Conservation (phyloP, 805 yeast species). For the Kregervanrija fluxuum region DNA sequence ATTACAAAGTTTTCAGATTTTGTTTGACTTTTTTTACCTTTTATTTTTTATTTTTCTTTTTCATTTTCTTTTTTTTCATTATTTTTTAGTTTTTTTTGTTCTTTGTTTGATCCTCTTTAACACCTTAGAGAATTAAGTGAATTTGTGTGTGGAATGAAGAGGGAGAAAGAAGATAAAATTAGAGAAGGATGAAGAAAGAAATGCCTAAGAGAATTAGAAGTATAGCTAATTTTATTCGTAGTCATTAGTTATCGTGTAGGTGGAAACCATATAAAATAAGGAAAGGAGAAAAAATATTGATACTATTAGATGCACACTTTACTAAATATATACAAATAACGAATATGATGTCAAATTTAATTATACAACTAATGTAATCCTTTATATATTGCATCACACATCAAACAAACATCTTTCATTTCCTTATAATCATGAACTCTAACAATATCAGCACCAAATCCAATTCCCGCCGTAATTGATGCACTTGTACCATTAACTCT, state of each 20-base stretch:
- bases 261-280: too few species aligned
- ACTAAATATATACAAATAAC: background rate
- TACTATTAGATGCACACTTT: background rate
- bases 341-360: background rate
- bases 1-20: background rate
- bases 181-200: too few species aligned
- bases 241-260: too few species aligned
- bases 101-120: background rate
- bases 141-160: too few species aligned
- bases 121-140: too few species aligned
- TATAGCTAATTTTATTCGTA: too few species aligned
- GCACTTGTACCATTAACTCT: slow-evolving; percentile 76
- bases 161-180: too few species aligned
- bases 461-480: slow-evolving; percentile 63
- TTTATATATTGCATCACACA: slow-evolving; percentile 72
- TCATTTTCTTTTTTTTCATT: too few species aligned
- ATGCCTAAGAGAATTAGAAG: too few species aligned
- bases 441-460: slow-evolving; percentile 70
- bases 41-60: too few species aligned
- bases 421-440: slow-evolving; percentile 80
- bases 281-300: background rate
- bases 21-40: too few species aligned
- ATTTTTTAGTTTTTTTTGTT: background rate
- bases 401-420: slow-evolving; percentile 41
- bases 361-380: slow-evolving; percentile 5